Evolutionary conservation across 1,284 basidiomycete species (phyloP), one percentile per base, ranked within the genome.

Genomic region (Trametes hirsuta): DNA sequence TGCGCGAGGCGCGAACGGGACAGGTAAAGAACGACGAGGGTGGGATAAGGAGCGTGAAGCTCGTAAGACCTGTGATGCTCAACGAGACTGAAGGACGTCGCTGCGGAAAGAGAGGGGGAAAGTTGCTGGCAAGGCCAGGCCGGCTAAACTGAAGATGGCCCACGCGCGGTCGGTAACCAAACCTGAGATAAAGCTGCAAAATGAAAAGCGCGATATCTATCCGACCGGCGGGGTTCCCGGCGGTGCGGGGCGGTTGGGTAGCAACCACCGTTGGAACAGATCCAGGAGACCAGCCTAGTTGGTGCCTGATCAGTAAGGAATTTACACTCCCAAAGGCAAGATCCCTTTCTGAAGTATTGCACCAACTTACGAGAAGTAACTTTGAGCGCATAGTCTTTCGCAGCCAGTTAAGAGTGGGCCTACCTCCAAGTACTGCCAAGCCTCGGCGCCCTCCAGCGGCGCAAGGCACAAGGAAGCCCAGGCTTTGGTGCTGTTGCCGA

Each of bases 11-110:
- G 35, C 25, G n/a, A 35, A 51, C 34, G 14, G 36, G 22, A 11
- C 21, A 14, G 51, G 61, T 62, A 65, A 63, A 11, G 64, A 65
- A 39, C 47, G 64, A 65, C 64, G 47, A 56, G 47, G 35, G 64
- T 65, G 35, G 50, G 59, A 55, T 42, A 61, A 60, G 25, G 64
- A 63, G 56, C 34, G 64, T 47, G 53, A 42, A 48, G 47, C 41
- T 25, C 21, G 45, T 36, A 35, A 56, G 50, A 37, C 51, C 47
- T 46, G 55, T 39, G 39, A 34, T 22, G 51, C 25, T 47, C 14
- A 35, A 41, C 49, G 39, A 37, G 39, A 53, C 40, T 46, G n/a
- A 47, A 15, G 46, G 39, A 36, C 21, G 56, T 24, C 36, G 39
- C 49, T 47, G 56, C 56, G 50, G 44, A 34, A n/a, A 50, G 34